Evolutionary conservation across 2,329 filamentous ascomycete genomes (phyloP).

Genomic region (Clonostachys rhizophaga): DNA sequence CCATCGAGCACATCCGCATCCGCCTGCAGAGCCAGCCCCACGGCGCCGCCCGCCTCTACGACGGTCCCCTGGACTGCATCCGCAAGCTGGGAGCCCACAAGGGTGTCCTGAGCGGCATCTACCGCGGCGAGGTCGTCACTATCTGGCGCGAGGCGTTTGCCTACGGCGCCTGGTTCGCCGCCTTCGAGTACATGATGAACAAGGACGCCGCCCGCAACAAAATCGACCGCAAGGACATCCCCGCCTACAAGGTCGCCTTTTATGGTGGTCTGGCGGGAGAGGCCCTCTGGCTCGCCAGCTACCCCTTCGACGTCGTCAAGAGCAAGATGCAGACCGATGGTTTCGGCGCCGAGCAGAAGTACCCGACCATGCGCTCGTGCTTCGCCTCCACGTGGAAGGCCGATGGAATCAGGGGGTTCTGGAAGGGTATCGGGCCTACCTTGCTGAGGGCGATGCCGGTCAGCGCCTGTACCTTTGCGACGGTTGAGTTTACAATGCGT

Average conservation of each 20-base stretch:
- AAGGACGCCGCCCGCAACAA: constrained; percentile 74
- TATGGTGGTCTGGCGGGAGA: constrained; percentile 95
- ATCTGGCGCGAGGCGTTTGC: constrained; percentile 86
- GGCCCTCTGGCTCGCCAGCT: constrained; percentile 87
- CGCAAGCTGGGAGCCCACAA: constrained; percentile 67
- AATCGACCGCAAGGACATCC: constrained; percentile 71
- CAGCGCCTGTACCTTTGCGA: constrained; percentile 94
- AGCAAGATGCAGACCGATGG: constrained; percentile 99
- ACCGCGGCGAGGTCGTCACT: constrained; percentile 84
- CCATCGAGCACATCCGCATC: constrained; percentile 97
- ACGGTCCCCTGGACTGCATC: constrained; percentile 85
- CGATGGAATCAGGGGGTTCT: constrained; percentile 82
- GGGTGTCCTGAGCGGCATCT: constrained; percentile 68
- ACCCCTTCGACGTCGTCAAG: constrained; percentile 97
- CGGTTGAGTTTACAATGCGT: constrained; percentile 64
- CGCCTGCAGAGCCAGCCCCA: constrained; percentile 95
- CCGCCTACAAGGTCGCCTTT: constrained; percentile 78
- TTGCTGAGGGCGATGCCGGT: constrained; percentile 95
- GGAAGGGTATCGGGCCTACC: constrained; percentile 90
- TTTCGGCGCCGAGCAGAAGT: constrained; percentile 68
- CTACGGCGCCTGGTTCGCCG: constrained; percentile 92
- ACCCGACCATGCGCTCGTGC: constrained; percentile 81
- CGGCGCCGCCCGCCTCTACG: constrained; percentile 72
- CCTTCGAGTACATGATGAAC: constrained; percentile 97
- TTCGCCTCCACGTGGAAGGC: constrained; percentile 75